Conservation (phyloP, 495 filamentous ascomycete genomes). For the Lasiosphaeris hirsuta region DNA sequence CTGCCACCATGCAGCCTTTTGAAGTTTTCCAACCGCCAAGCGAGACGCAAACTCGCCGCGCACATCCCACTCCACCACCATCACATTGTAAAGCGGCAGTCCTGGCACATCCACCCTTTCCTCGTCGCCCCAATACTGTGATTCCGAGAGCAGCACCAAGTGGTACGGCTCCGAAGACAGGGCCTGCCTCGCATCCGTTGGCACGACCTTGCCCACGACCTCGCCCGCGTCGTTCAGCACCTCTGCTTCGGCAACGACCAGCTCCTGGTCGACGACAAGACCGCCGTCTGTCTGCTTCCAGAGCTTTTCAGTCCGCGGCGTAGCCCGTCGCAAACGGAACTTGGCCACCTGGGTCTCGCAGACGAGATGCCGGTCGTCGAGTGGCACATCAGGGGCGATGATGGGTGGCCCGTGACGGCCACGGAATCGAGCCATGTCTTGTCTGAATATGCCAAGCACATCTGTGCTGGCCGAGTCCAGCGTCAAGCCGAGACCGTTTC, state of each 20-base stretch:
- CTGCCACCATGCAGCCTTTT: neutral
- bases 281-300: neutral
- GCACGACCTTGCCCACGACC: neutral
- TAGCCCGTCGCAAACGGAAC: neutral
- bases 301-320: neutral
- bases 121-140: slow-evolving; percentile 3
- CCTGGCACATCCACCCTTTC: neutral
- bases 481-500: neutral
- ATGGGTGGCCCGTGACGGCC: neutral
- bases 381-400: neutral
- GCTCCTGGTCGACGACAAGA: neutral
- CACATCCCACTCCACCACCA: neutral
- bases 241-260: neutral
- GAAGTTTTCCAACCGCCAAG: neutral
- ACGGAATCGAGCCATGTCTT: neutral
- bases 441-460: neutral
- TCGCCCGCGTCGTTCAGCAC: neutral
- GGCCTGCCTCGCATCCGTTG: neutral
- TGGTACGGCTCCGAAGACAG: slow-evolving; percentile 1
- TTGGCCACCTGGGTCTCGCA: neutral
- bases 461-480: neutral
- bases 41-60: neutral
- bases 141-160: slow-evolving; percentile 1
- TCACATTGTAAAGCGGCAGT: neutral
- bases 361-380: slow-evolving; percentile 2